Percentiles rank a stretch among this genome's conserved stretches.
Conservation (phyloP, 2,329 filamentous ascomycete genomes). For the Neonectria hederae region DNA sequence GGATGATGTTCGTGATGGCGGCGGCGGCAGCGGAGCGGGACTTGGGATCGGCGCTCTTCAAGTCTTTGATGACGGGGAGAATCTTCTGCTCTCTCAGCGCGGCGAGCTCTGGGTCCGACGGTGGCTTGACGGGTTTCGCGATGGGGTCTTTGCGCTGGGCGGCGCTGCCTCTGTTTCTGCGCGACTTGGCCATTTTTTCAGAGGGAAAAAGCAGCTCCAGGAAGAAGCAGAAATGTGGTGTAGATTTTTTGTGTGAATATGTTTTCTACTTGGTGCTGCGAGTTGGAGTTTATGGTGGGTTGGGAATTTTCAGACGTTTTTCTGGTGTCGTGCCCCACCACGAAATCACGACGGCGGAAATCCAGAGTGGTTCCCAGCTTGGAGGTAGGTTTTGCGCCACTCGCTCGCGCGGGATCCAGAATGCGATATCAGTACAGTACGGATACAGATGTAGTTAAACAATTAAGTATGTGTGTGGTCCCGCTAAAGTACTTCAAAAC, state of each 20-base stretch:
- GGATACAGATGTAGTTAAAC: neutral
- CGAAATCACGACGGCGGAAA: conserved; percentile 16
- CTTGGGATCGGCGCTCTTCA: conserved; percentile 67
- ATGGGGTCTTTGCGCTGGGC: conserved; percentile 64
- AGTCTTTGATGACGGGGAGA: conserved; percentile 68
- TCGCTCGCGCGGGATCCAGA: neutral
- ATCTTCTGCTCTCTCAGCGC: conserved; percentile 71
- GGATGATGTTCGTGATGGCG: conserved; percentile 69
- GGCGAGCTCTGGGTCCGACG: conserved; percentile 70
- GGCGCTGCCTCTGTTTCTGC: conserved; percentile 61
- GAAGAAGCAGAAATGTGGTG: neutral
- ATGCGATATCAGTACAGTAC: neutral
- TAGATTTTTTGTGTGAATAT: too few relatives aligned
- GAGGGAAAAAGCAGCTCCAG: neutral
- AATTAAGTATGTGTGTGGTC: too few relatives aligned
- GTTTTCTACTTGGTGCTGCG: neutral
- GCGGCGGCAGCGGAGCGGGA: conserved; percentile 67
- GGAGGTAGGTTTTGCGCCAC: neutral
- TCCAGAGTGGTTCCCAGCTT: neutral
- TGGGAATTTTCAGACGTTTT: conserved; percentile 17
- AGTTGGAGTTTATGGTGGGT: conserved; percentile 1
- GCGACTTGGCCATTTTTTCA: conserved; percentile 64
- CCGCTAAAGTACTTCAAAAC: too few relatives aligned
- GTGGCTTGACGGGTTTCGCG: conserved; percentile 67
- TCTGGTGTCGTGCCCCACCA: conserved; percentile 23